These are phyloP conservation scores for Sugiyamaella boreocaroliniensis DNA, from an alignment of 805 yeast species.

Conservation along the genomic window DNA sequence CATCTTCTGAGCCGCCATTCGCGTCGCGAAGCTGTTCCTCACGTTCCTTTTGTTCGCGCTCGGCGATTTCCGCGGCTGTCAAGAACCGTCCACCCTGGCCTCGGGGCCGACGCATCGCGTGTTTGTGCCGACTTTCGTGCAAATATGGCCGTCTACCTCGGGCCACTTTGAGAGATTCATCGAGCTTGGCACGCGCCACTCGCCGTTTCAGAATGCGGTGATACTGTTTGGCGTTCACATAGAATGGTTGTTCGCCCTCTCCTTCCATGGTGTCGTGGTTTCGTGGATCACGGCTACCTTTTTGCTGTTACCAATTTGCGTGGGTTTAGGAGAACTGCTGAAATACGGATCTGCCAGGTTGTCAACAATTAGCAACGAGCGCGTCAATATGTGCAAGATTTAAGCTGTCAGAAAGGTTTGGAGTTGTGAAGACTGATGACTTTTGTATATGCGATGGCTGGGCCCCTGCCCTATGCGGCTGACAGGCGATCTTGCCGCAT, in stretches of 20 bases:
- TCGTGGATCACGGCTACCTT: neutral
- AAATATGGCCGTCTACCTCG: slow-evolving; percentile 88
- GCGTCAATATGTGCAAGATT: no score
- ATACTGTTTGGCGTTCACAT: slow-evolving; percentile 96
- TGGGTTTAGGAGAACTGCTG: no score
- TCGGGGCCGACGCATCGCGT: slow-evolving; percentile 98
- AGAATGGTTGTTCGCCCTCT: slow-evolving; percentile 63
- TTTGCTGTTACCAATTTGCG: no score
- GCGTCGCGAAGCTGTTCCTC: slow-evolving; percentile 18
- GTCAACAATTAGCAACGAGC: no score
- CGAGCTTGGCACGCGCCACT: slow-evolving; percentile 86
- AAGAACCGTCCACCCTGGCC: slow-evolving; percentile 98
- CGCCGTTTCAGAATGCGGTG: slow-evolving; percentile 91
- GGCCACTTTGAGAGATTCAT: slow-evolving; percentile 79
- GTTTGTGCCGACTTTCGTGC: slow-evolving; percentile 96
- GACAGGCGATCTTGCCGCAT: no score
- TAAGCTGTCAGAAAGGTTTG: no score
- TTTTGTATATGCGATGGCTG: no score
- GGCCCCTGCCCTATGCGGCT: no score
- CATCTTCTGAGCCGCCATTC: slow-evolving; percentile 1
- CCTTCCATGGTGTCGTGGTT: neutral
- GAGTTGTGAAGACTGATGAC: no score
- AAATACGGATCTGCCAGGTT: no score
- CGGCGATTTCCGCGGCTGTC: slow-evolving; percentile 81
- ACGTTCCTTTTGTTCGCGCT: slow-evolving; percentile 40